Evolutionary conservation across 257 asterid species (phyloP).

Genomic region (Plantago elongata): DNA sequence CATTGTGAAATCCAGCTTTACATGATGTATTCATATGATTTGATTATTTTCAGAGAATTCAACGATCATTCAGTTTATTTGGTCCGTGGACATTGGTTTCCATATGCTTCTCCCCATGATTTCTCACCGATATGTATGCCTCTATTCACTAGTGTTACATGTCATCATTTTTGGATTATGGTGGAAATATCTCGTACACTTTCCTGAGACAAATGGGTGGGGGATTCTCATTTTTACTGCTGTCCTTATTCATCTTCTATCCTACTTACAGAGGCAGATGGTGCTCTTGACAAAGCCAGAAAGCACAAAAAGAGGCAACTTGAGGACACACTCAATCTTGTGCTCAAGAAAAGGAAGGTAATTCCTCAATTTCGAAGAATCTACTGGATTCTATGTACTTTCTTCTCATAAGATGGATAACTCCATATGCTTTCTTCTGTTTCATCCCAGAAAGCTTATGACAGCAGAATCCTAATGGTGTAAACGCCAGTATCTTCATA

Average conservation of each 20-base stretch:
- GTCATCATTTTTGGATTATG: not conserved
- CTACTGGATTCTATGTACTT: not conserved
- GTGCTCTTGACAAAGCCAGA: constrained; percentile 98
- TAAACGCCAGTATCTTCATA: too few species aligned
- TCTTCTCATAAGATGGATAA: not conserved
- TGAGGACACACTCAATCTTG: constrained; percentile 93
- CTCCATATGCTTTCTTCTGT: too few species aligned
- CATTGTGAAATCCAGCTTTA: constrained; percentile 1
- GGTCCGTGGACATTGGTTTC: not conserved
- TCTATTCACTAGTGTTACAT: not conserved
- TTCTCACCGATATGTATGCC: not conserved
- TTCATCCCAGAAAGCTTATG: too few species aligned
- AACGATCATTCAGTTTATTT: not conserved
- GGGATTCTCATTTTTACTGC: constrained; percentile 1
- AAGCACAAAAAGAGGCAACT: constrained; percentile 97
- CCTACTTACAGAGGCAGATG: constrained; percentile 83
- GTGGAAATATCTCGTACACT: not conserved
- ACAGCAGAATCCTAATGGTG: too few species aligned
- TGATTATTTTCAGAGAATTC: not conserved
- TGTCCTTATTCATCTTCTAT: constrained; percentile 9
- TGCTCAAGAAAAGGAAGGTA: constrained; percentile 90
- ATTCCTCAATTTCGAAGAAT: constrained; percentile 5
- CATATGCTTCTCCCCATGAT: not conserved
- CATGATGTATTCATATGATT: constrained; percentile 2
- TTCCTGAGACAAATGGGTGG: not conserved